Evolutionary conservation across 495 filamentous ascomycete species (phyloP), one percentile per base, ranked within the genome.

Genomic region (Talaromyces wortmannii): DNA sequence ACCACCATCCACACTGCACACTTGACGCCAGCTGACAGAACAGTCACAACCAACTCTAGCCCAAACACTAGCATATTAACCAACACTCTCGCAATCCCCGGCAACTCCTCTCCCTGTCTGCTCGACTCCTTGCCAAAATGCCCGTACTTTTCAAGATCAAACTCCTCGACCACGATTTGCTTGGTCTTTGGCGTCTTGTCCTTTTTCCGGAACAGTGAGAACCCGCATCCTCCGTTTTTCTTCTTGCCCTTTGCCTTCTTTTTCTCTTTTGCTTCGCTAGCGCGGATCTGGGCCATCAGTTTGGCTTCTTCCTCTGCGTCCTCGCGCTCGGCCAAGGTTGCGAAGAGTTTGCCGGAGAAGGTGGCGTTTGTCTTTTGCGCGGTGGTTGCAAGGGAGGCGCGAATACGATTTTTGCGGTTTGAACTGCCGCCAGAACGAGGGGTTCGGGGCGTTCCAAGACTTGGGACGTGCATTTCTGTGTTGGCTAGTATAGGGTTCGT

Each of bases 131-230:
- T 48, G 7, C 65, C 66, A 45, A 74, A 74, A 3, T 63, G 65
- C 10, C 72, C 72, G 40, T 76, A 78, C 16, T 70, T 73, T 31
- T 77, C 75, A 13, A 78, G 61, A 52, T 78, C 75, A 31, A 76
- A 70, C 54, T 78, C 73, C 46, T 76, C 72, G 48, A 75, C 59
- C 43, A 45, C 57, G 43, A 72, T 59, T 49, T 72, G 47, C 52
- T 55, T 60, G 4, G 64, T 53, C 6, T 58, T 61, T 23, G 23
- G 23, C 47, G 52, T 6, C 44, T 65, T 62, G 6, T 7, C 32
- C 36, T 47, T 16, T 32, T 12, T 59, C 16, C 50, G 42, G 36
- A 56, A 23, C 13, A 52, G 45, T 5, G 40, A 45, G 40, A 53
- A 46, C 40, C 30, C 30, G 23, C 53, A 48, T 31, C 50, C 31